Evolutionary conservation across 352 stramenopile genomes (phyloP), one percentile per base, ranked within the genome.

Genomic region (Globisporangium cystogenes): DNA sequence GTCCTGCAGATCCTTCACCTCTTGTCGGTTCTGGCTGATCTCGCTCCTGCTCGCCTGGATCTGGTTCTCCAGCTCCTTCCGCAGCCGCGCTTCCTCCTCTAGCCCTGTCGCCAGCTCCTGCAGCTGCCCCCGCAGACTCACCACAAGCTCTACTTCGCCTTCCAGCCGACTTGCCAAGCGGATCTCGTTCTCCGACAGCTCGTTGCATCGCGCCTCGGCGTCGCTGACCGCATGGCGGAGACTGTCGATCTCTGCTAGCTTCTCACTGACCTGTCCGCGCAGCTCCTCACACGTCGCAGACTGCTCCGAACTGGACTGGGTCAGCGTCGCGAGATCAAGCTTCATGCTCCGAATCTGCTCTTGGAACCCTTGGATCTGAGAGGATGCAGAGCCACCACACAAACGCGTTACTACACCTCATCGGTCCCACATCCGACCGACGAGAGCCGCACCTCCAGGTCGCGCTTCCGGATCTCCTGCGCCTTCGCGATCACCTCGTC

Each of bases 401-500:
- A 26, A 31, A 36, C 14, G 3, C 43, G 45, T 39, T 35, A 27
- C 18, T 35, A 24, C 12, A n/a, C n/a, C n/a, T n/a, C n/a, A n/a
- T n/a, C n/a, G n/a, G n/a, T n/a, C n/a, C n/a, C n/a, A n/a, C n/a
- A n/a, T n/a, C n/a, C n/a, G n/a, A n/a, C n/a, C n/a, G 33, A 39
- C 33, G 31, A 14, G n/a, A 36, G 1, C 53, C 46, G 7, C 43
- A 76, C 67, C 62, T 86, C 62, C n/a, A 82, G 59, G 24, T 89
- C 76, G 24, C 71, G 74, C 31, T 69, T 60, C 20, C 73, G 74
- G 26, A 91, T 83, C 36, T 86, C 76, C 48, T 90, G 75, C 20
- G 76, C 74, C 47, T 91, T 90, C 14, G 61, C 72, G 41, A 90
- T 89, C 48, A 92, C 48, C 52, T 94, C 79, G 39, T 92, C 81